A percentile compares a stretch with the other conserved stretches of the same genome.
phyloP scores from a whole-genome alignment of 768 basidiomycete species.

The Postia placenta region DNA sequence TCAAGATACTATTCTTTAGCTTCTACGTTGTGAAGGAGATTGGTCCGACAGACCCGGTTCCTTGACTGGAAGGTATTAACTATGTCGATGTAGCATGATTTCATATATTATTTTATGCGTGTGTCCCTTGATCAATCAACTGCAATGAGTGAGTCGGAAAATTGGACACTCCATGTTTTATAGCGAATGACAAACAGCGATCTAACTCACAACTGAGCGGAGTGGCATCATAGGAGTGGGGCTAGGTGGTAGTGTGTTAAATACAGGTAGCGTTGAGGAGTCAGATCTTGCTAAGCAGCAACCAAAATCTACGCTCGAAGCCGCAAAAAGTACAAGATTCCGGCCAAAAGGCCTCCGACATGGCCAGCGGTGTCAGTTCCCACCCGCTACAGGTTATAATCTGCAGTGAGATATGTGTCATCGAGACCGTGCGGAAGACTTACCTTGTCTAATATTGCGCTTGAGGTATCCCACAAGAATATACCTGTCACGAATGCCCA shows the following conservation, averaged over 20 bases:
- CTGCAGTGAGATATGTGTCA: background rate
- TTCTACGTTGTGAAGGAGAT: constrained; percentile 43
- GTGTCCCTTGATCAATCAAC: too few species aligned
- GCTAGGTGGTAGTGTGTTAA: too few species aligned
- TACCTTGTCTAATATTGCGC: constrained; percentile 29
- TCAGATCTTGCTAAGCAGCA: too few species aligned
- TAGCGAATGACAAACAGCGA: background rate
- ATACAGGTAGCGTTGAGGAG: too few species aligned
- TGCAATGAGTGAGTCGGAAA: background rate
- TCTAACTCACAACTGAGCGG: too few species aligned
- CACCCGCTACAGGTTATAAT: constrained; percentile 32
- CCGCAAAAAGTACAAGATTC: constrained; percentile 44
- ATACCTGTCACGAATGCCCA: constrained; percentile 69
- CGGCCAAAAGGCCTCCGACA: constrained; percentile 59
- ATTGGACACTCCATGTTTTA: background rate
- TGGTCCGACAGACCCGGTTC: constrained; percentile 26
- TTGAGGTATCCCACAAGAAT: constrained; percentile 52
- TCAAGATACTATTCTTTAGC: constrained; percentile 76
- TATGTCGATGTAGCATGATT: too few species aligned
- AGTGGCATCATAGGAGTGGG: too few species aligned
- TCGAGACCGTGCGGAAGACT: constrained; percentile 6
- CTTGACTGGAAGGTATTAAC: background rate
- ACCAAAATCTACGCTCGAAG: too few species aligned
- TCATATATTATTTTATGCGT: too few species aligned
- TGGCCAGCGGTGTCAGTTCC: constrained; percentile 60